Conservation (phyloP, 2,329 filamentous ascomycete genomes). For the Sporothrix euskadiensis region DNA sequence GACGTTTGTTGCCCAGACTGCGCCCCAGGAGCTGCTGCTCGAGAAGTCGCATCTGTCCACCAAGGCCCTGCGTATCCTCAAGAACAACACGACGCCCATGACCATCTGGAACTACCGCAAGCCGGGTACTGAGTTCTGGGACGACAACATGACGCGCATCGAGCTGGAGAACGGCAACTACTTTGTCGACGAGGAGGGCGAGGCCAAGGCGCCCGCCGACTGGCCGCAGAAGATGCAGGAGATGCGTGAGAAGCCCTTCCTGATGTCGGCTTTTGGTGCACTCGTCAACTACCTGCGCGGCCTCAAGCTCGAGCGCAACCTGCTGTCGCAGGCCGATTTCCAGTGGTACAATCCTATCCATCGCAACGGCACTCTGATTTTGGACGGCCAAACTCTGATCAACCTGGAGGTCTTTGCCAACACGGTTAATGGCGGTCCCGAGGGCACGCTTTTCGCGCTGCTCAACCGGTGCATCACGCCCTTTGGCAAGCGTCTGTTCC, state of each 20-base stretch:
- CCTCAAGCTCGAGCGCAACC: slow-evolving; percentile 83
- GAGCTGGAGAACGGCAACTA: slow-evolving; percentile 81
- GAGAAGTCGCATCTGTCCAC: slow-evolving; percentile 85
- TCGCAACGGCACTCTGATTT: slow-evolving; percentile 83
- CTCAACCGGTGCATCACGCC: slow-evolving; percentile 94
- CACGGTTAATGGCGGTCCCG: slow-evolving; percentile 77
- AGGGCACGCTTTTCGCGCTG: slow-evolving; percentile 86
- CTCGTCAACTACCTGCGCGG: slow-evolving; percentile 82
- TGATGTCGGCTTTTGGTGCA: slow-evolving; percentile 90
- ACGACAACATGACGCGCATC: slow-evolving; percentile 75
- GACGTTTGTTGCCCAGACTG: slow-evolving; percentile 89
- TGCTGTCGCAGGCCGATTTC: slow-evolving; percentile 90
- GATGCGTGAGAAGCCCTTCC: slow-evolving; percentile 72
- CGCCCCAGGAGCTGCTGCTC: slow-evolving; percentile 82
- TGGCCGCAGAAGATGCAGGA: slow-evolving; percentile 79
- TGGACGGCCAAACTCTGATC: slow-evolving; percentile 94
- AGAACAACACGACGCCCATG: slow-evolving; percentile 89
- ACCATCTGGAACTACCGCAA: slow-evolving; percentile 96
- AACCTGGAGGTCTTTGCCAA: slow-evolving; percentile 98
- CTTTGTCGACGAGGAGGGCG: slow-evolving; percentile 61
- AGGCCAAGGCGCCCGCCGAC: slow-evolving; percentile 50
- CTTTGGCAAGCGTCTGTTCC: slow-evolving; percentile 93
- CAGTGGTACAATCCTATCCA: slow-evolving; percentile 87
- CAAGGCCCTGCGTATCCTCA: slow-evolving; percentile 89
- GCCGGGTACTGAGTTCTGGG: slow-evolving; percentile 85